These are phyloP conservation scores for Ganoderma lucidum DNA, from an alignment of 1,284 basidiomycete genomes.

Conservation along the genomic window DNA sequence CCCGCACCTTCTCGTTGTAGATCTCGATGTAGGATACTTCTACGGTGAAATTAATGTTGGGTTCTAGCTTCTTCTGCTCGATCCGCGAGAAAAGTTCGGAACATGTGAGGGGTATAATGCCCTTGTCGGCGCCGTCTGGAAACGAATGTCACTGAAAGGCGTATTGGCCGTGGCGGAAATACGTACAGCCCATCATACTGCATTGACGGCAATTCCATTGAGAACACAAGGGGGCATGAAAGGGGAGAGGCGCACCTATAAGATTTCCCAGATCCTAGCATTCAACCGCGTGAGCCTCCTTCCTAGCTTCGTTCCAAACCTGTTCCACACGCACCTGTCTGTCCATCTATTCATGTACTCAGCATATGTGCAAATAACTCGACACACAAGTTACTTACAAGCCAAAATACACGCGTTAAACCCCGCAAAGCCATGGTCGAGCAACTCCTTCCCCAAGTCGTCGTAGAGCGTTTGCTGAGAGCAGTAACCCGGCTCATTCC, in stretches of 20 bases:
- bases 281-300: slow-evolving; percentile 41
- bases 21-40: slow-evolving; percentile 99
- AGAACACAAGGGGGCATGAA: background rate
- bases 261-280: slow-evolving; percentile 88
- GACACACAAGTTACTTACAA: slow-evolving; percentile 69
- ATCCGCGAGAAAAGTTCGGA: slow-evolving; percentile 92
- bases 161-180: background rate
- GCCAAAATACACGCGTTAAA: slow-evolving; percentile 99
- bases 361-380: slow-evolving; percentile 25
- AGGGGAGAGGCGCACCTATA: slow-evolving; percentile 68
- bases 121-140: slow-evolving; percentile 93
- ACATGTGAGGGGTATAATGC: slow-evolving; percentile 97
- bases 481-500: slow-evolving; percentile 89
- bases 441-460: slow-evolving; percentile 92
- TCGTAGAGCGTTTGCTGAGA: slow-evolving; percentile 95
- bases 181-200: slow-evolving; percentile 99
- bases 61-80: slow-evolving; percentile 71
- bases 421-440: slow-evolving; percentile 95
- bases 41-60: slow-evolving; percentile 84
- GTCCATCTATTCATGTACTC: slow-evolving; percentile 66
- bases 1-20: slow-evolving; percentile 98
- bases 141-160: slow-evolving; percentile 22
- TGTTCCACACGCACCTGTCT: slow-evolving; percentile 71
- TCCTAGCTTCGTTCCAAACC: slow-evolving; percentile 11
- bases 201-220: slow-evolving; percentile 18